These are phyloP conservation scores for Torulaspora globosa DNA, from an alignment of 1,139 yeast species.

Conservation along the genomic window DNA sequence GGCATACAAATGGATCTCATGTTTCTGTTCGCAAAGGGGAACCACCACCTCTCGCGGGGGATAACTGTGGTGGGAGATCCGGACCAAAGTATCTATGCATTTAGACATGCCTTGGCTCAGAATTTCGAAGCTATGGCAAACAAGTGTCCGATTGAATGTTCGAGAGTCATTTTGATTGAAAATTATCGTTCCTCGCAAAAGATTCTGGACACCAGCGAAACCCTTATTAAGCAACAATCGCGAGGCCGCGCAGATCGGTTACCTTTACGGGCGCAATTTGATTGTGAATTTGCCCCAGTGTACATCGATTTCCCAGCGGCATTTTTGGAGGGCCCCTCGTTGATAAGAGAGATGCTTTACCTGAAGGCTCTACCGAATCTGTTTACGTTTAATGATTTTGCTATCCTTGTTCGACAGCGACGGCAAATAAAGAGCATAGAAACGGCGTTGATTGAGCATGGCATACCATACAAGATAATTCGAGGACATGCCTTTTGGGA, in stretches of 20 bases:
- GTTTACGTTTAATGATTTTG: constrained; percentile 54
- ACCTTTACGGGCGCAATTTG: constrained; percentile 46
- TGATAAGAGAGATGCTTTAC: constrained; percentile 52
- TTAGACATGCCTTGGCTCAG: constrained; percentile 70
- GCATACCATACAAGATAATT: constrained; percentile 62
- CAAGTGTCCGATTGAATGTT: constrained; percentile 41
- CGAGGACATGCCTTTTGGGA: constrained; percentile 82
- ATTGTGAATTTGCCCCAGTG: constrained; percentile 46
- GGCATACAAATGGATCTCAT: constrained; percentile 67
- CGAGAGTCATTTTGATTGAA: constrained; percentile 49
- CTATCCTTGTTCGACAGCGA: constrained; percentile 65
- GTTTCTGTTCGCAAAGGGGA: constrained; percentile 50
- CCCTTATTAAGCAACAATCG: constrained; percentile 59
- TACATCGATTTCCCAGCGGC: constrained; percentile 42
- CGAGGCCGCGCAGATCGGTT: constrained; percentile 42
- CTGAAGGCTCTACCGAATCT: constrained; percentile 42
- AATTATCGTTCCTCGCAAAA: constrained; percentile 78
- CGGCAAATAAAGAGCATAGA: constrained; percentile 59
- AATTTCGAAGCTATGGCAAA: constrained; percentile 61
- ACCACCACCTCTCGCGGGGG: constrained; percentile 40
- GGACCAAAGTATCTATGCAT: constrained; percentile 89
- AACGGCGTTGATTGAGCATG: constrained; percentile 48
- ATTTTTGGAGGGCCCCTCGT: constrained; percentile 53
- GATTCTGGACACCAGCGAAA: constrained; percentile 62
- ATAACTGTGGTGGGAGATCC: constrained; percentile 94